Percentiles rank a stretch among this genome's conserved stretches.
Evolutionary conservation across 1,284 basidiomycete genomes (phyloP).

Genomic region (Porodaedalea pini): DNA sequence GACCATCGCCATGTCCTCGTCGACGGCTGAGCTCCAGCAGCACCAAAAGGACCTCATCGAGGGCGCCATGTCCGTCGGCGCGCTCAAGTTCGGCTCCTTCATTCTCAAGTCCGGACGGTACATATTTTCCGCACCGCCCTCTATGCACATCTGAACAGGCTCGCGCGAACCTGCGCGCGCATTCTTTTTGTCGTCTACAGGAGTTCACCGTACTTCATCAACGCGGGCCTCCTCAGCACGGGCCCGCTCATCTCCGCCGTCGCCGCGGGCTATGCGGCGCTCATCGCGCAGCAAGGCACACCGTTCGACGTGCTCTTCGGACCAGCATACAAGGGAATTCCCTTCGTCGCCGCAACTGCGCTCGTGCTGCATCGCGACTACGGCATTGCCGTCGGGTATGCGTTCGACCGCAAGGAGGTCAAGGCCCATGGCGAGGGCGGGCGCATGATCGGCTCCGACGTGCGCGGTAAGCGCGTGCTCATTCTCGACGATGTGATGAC

Average conservation of each 20-base stretch:
- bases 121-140: constrained; percentile 29
- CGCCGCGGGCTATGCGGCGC: constrained; percentile 84
- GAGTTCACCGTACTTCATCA: constrained; percentile 95
- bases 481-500: constrained; percentile 98
- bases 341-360: constrained; percentile 86
- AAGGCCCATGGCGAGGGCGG: constrained; percentile 99
- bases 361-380: constrained; percentile 72
- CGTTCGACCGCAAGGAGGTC: constrained; percentile 93
- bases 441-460: constrained; percentile 80
- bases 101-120: constrained; percentile 93
- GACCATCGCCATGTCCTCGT: neutral
- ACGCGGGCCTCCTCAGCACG: constrained; percentile 85
- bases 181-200: constrained; percentile 42
- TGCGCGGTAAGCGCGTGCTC: constrained; percentile 78
- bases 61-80: constrained; percentile 50
- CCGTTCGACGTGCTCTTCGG: constrained; percentile 91
- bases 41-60: constrained; percentile 47
- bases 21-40: constrained; percentile 9
- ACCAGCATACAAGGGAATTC: constrained; percentile 98
- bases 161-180: neutral
- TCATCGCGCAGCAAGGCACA: constrained; percentile 63
- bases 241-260: constrained; percentile 79
- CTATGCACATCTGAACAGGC: neutral
- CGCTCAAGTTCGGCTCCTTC: constrained; percentile 88
- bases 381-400: constrained; percentile 71